Conservation (phyloP, 164 flowering plant genomes). For the Tetracentron sinense region DNA sequence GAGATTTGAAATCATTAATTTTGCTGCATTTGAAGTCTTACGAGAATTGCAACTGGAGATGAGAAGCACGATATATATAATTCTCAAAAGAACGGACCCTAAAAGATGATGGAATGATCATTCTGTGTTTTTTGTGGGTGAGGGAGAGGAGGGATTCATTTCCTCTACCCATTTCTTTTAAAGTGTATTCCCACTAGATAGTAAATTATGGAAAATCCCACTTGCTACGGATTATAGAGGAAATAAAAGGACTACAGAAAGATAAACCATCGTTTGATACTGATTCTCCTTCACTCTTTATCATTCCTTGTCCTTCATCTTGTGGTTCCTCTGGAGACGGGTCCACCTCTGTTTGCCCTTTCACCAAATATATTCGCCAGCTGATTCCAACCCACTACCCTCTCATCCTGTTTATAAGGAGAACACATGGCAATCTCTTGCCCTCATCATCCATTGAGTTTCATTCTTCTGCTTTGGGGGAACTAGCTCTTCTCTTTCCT, state of each 20-base stretch:
- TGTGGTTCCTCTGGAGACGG: conserved; percentile 24
- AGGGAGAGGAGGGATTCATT: too few relatives aligned
- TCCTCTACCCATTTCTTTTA: too few relatives aligned
- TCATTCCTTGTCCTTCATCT: conserved; percentile 20
- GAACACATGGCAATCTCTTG: too few relatives aligned
- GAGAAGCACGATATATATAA: too few relatives aligned
- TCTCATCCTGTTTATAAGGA: conserved; percentile 34
- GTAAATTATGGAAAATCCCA: conserved; percentile 8
- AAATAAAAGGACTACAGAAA: conserved; percentile 6
- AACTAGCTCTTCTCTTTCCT: neutral
- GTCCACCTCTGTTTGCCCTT: conserved; percentile 23
- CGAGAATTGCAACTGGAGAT: too few relatives aligned
- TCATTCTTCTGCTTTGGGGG: neutral
- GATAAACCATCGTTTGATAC: conserved; percentile 18
- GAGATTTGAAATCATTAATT: too few relatives aligned
- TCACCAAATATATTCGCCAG: conserved; percentile 31
- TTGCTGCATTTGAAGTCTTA: too few relatives aligned
- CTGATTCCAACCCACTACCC: conserved; percentile 27
- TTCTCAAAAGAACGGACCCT: too few relatives aligned
- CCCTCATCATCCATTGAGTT: neutral
- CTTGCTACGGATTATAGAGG: conserved; percentile 13
- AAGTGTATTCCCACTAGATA: conserved; percentile 10
- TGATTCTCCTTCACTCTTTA: conserved; percentile 13
- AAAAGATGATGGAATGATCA: too few relatives aligned
- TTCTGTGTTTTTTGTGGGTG: too few relatives aligned